These are phyloP conservation scores for Triangularia verruculosa DNA, from an alignment of 2,329 filamentous ascomycete species.

Conservation along the genomic window DNA sequence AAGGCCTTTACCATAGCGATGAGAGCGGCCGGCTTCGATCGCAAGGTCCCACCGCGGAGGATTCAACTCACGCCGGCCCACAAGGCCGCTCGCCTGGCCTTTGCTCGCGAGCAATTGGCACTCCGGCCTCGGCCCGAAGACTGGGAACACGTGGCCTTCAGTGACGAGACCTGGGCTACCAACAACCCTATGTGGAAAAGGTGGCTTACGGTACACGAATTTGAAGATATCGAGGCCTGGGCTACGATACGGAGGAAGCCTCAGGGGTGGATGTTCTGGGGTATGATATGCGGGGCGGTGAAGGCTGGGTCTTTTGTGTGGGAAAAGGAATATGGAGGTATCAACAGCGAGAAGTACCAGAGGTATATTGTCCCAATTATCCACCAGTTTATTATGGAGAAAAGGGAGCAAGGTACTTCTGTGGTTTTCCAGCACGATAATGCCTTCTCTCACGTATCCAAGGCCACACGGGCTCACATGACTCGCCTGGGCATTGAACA, in stretches of 20 bases:
- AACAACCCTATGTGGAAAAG: conserved; percentile 13
- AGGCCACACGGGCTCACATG: background rate
- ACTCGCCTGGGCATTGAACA: conserved; percentile 2
- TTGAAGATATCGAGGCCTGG: background rate
- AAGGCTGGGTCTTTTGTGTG: conserved; percentile 5
- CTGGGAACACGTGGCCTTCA: conserved; percentile 11
- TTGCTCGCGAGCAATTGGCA: background rate
- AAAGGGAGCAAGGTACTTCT: background rate
- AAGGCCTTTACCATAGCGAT: background rate
- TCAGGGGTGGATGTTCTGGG: conserved; percentile 15
- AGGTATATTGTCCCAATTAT: conserved; percentile 12
- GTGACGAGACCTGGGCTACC: conserved; percentile 11
- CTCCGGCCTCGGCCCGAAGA: conserved; percentile 10
- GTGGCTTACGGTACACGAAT: background rate
- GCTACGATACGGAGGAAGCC: conserved; percentile 5
- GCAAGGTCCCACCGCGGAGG: background rate
- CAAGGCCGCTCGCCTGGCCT: conserved; percentile 1
- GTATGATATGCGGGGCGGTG: background rate
- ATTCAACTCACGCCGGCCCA: background rate
- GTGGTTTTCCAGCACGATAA: conserved; percentile 6
- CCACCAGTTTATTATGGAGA: conserved; percentile 3
- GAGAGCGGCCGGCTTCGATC: background rate
- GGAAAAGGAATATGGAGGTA: conserved; percentile 13
- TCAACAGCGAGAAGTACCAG: conserved; percentile 8
- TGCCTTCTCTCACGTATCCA: conserved; percentile 1